These are phyloP conservation scores for Geotrichum aggregatum DNA, from an alignment of 1,139 yeast genomes.

Conservation along the genomic window DNA sequence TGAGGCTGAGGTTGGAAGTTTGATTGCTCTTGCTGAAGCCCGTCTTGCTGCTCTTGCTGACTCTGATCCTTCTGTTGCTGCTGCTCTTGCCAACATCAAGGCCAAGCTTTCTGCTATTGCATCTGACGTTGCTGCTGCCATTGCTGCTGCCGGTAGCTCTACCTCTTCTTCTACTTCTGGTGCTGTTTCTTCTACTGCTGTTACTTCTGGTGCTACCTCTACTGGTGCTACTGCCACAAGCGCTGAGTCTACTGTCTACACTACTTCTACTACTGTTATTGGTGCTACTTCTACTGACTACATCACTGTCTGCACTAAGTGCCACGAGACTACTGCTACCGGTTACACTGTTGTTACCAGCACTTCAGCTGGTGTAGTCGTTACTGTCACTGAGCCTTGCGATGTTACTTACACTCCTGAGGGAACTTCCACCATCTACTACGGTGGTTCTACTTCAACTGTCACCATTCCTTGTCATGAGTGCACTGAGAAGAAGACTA, in stretches of 20 bases:
- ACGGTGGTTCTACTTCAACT: conserved; percentile 15
- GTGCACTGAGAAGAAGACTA: not conserved
- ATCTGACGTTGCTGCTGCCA: not conserved
- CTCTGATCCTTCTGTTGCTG: not conserved
- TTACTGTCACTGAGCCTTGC: conserved; percentile 22
- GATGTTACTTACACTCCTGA: conserved; percentile 13
- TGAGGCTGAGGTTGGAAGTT: conserved; percentile 1
- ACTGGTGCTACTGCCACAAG: conserved; percentile 3
- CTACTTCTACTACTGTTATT: conserved; percentile 10
- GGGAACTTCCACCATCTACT: conserved; percentile 12
- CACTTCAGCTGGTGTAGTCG: conserved; percentile 16
- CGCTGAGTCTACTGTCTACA: conserved; percentile 4
- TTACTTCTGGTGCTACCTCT: conserved; percentile 7
- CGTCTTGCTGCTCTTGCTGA: conserved; percentile 6
- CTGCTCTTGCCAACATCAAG: not conserved
- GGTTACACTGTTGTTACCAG: conserved; percentile 14
- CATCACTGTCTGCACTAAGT: conserved; percentile 18
- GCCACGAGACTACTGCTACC: conserved; percentile 5
- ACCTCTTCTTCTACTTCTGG: not conserved
- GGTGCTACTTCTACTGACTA: conserved; percentile 16
- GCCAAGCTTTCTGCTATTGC: not conserved
- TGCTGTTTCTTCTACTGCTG: not conserved
- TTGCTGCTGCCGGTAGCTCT: conserved; percentile 8
- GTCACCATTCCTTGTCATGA: conserved; percentile 6
- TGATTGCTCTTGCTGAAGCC: not conserved